Conservation (phyloP, 129 eudicot genomes). For the Saposhnikovia divaricata region DNA sequence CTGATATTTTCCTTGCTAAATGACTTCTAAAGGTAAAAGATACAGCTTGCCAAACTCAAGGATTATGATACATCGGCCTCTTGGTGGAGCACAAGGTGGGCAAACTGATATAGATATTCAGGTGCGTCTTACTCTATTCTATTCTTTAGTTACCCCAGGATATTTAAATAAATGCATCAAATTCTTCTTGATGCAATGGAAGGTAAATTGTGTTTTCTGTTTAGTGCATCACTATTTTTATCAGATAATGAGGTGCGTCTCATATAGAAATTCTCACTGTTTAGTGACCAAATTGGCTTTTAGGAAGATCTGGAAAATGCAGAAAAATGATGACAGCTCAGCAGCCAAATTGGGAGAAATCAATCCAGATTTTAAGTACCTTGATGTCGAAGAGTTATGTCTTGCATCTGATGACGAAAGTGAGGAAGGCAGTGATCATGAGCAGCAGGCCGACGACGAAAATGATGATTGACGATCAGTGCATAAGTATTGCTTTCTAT, state of each 20-base stretch:
- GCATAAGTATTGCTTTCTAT: too few relatives aligned
- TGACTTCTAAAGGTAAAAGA: constrained; percentile 61
- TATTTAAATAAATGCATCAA: not conserved
- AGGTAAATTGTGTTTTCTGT: not conserved
- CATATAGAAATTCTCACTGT: too few relatives aligned
- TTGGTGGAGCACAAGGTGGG: constrained; percentile 86
- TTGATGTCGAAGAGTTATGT: too few relatives aligned
- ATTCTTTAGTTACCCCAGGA: not conserved
- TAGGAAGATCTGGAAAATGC: too few relatives aligned
- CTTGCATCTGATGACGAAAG: too few relatives aligned
- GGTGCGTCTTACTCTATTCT: constrained; percentile 28
- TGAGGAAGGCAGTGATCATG: too few relatives aligned
- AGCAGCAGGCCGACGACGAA: too few relatives aligned
- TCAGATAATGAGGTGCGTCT: not conserved
- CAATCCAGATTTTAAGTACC: too few relatives aligned
- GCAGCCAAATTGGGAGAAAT: too few relatives aligned
- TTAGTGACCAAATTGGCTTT: too few relatives aligned
- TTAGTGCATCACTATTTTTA: not conserved
- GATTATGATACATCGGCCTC: constrained; percentile 99
- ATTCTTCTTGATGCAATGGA: not conserved
- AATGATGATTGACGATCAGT: too few relatives aligned
- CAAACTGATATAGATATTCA: constrained; percentile 86
- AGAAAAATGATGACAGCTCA: too few relatives aligned
- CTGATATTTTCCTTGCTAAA: constrained; percentile 10
- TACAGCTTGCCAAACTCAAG: constrained; percentile 90